Evolutionary conservation across 2,329 filamentous ascomycete species (phyloP).

Genomic region (Aureobasidium pullulans): DNA sequence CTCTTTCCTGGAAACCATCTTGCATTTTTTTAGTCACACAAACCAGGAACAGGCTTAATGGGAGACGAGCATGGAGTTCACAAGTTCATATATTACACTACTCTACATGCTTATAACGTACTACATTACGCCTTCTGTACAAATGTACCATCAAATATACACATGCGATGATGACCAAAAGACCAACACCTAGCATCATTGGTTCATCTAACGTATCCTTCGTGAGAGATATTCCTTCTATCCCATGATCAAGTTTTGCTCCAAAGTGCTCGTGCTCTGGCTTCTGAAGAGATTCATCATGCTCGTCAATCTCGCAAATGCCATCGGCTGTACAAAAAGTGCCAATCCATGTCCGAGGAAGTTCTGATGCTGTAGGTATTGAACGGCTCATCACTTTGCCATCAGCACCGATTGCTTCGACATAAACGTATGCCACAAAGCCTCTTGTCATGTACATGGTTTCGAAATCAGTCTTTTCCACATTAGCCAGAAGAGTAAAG

Average conservation of each 20-base stretch:
- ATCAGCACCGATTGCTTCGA: neutral
- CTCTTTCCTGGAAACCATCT: no score
- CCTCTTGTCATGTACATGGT: slow-evolving; percentile 4
- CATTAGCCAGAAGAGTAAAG: neutral
- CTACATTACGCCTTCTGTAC: neutral
- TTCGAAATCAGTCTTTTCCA: slow-evolving; percentile 13
- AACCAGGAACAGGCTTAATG: no score
- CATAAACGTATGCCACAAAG: neutral
- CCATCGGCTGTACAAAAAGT: neutral
- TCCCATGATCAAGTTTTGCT: neutral
- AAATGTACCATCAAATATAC: neutral
- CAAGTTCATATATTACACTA: neutral
- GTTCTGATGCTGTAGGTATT: neutral
- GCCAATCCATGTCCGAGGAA: neutral
- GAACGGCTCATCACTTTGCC: neutral
- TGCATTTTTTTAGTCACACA: no score
- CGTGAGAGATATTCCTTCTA: neutral
- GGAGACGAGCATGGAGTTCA: no score
- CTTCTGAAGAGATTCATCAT: neutral
- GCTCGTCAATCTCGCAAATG: neutral
- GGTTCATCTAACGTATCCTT: neutral
- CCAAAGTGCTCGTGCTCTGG: neutral
- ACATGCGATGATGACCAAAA: neutral
- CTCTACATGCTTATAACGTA: neutral
- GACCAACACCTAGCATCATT: neutral